Evolutionary conservation across 192 early-diverging fungal genomes (phyloP), one percentile per base, ranked within the genome.

Genomic region (Coemansia javaensis): DNA sequence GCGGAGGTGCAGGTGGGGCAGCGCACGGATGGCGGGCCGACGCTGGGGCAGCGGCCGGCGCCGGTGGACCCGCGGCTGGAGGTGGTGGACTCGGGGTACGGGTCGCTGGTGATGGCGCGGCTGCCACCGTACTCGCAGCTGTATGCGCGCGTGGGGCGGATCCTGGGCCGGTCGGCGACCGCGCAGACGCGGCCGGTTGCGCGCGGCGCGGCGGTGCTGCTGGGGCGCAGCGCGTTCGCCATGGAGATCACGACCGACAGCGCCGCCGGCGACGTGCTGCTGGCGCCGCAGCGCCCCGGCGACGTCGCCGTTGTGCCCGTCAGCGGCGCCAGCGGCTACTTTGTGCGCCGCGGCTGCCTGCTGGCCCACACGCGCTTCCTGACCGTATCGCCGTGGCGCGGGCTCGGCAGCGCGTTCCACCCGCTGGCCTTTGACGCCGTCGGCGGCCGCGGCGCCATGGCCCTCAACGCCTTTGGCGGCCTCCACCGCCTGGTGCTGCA

Each of bases 401-500:
- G 56, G 4, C 37, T 73, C 2, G 62, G 69, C 16, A 53, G 53
- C 1, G 50, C 25, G 15, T 70, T 81, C 41, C 73, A 82, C 37
- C 62, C 73, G 27, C 66, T 87, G 34, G 77, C 83, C 4, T 73
- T 73, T 48, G 82, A 88, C 49, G 63, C 71, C 14, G 76, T 85
- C 7, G 75, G 61, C 32, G 85, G 87, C 2, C 76, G 79, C 12
- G 89, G 89, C 42, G 72, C 82, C 6, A 43, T 85, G 23, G 86
- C 80, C 10, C 78, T 90, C 28, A 78, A 82, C 17, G 60, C 79
- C 22, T 77, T 82, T 27, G 83, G 84, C 30, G 82, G 84, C 0
- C 40, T 90, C 23, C 84, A 86, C 54, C 69, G 85, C 15, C 55
- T 90, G 35, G 77, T 80, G 10, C 62, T 90, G 39, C 51, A 73